Evolutionary conservation across 1,284 basidiomycete genomes (phyloP), one percentile per base, ranked within the genome.

Genomic region (Fomitopsis palustris): DNA sequence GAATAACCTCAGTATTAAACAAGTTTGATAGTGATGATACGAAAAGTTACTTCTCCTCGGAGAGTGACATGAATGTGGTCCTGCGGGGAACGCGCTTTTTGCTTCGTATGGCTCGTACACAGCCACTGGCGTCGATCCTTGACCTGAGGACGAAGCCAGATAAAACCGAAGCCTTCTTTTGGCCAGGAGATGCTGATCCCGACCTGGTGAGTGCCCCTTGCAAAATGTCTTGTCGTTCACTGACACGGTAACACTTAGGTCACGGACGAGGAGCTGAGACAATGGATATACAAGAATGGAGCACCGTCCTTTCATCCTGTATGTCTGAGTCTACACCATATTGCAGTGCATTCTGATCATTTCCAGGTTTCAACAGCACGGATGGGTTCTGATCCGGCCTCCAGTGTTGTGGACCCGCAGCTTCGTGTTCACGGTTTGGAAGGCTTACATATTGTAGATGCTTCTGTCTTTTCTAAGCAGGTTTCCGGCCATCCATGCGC

Each of bases 381-480:
- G n/a, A 66, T 66, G 65, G 65, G 63, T 1, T 21, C 4, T 7
- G 57, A 61, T 37, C 52, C 61, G 25, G 31, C 49, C 37, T 58
- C 57, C 14, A 66, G 65, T 49, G 65, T 58, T 2, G 65, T 64
- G 6, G 60, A 66, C 43, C 39, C 60, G 2, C 25, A 54, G 49
- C 60, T 65, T 21, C 63, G 65, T 10, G 72, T 77, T 21, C 75
- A 77, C 57, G 73, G 72, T 10, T 66, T 75, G 31, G 54, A 60
- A 25, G 72, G 74, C 17, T 61, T 80, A 60, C 68, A 78, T 14
- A 70, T 81, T 38, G 73, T 78, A 29, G 78, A 81, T 64, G 72
- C 75, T 2, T 76, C 74, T 1, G 70, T 78, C 17, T 70, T 77
- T 43, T 68, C 69, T 8, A 61, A 61, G 25, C 64, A 69, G 54